phyloP scores from a whole-genome alignment of 306 rosid species.

The Vigna trinervia region DNA sequence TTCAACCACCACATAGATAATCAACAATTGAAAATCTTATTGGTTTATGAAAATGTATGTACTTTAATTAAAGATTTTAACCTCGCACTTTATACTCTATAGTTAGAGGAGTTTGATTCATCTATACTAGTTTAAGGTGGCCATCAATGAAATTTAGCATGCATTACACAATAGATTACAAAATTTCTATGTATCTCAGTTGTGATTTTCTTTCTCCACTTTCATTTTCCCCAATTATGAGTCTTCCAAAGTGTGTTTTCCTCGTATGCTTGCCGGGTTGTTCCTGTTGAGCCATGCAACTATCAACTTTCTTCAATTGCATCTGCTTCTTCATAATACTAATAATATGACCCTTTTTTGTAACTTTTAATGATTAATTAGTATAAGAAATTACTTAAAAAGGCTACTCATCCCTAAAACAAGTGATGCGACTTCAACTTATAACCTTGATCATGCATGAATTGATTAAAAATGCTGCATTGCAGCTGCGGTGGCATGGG shows the following conservation, averaged over 20 bases:
- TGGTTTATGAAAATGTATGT: not conserved
- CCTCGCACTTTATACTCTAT: too few relatives aligned
- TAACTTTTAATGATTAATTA: not conserved
- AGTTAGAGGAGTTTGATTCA: too few relatives aligned
- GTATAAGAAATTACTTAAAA: not conserved
- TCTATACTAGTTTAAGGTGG: too few relatives aligned
- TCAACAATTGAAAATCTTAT: not conserved
- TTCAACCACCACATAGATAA: not conserved
- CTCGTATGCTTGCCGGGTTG: not conserved
- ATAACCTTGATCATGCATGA: not conserved
- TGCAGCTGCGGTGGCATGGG: conserved; percentile 42
- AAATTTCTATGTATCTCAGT: not conserved
- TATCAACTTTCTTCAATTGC: conserved; percentile 12
- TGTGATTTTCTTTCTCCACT: not conserved
- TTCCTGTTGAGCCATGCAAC: not conserved
- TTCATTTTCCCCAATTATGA: not conserved
- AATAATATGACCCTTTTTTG: not conserved
- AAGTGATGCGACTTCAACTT: not conserved
- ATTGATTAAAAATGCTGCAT: not conserved
- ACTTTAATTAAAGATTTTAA: too few relatives aligned
- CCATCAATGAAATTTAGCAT: too few relatives aligned
- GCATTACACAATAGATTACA: too few relatives aligned
- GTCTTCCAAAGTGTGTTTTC: not conserved
- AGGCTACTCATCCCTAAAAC: not conserved
- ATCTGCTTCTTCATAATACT: not conserved